Conservation (phyloP, 2,329 filamentous ascomycete genomes). For the Calycina marina region DNA sequence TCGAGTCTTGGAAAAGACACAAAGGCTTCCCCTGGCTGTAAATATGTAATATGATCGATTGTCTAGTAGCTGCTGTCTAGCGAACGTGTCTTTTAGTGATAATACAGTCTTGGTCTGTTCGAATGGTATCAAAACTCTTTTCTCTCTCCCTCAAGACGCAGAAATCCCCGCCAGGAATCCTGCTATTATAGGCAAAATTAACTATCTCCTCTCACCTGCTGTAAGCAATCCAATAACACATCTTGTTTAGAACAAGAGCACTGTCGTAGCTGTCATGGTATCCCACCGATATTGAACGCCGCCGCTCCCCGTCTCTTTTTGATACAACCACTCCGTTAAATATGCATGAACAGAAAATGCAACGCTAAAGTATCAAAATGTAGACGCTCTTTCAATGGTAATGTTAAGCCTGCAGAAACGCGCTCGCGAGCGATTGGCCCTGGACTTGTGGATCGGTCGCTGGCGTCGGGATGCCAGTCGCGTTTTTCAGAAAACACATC, state of each 20-base stretch:
- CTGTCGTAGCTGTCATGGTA: no score
- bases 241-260: not conserved
- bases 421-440: not conserved
- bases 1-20: no score
- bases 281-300: no score
- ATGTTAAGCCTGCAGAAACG: not conserved
- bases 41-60: no score
- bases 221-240: not conserved
- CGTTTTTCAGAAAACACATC: not conserved
- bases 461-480: no score
- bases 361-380: not conserved
- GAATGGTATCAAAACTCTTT: not conserved
- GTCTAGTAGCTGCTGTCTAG: no score
- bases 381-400: not conserved
- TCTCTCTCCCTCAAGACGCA: slow-evolving; percentile 5
- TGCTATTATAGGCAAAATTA: slow-evolving; percentile 8
- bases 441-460: not conserved
- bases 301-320: not conserved
- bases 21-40: no score
- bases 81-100: no score
- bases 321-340: not conserved
- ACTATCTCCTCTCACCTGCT: not conserved
- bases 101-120: not conserved
- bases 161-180: slow-evolving; percentile 3
- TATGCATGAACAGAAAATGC: not conserved